These are phyloP conservation scores for Mucor racemosus DNA, from an alignment of 371 early-diverging fungal species.

Conservation along the genomic window DNA sequence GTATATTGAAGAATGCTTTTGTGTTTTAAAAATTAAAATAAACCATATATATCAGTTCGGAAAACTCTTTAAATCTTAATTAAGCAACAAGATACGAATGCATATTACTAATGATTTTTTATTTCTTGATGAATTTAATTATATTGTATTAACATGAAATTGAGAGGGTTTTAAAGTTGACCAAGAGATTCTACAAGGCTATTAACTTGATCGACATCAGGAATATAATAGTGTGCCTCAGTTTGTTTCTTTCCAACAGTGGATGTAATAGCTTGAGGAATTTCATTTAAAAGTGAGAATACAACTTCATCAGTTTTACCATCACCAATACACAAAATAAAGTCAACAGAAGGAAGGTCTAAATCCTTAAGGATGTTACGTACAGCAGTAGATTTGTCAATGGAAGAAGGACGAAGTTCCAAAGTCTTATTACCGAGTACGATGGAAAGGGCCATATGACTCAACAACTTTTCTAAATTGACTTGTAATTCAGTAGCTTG, in stretches of 20 bases:
- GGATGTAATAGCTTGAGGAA: constrained; percentile 72
- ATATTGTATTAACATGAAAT: no score
- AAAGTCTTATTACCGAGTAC: constrained; percentile 93
- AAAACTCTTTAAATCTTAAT: no score
- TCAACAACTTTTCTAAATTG: constrained; percentile 91
- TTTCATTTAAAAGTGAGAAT: constrained; percentile 65
- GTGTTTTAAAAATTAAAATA: no score
- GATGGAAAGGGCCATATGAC: constrained; percentile 92
- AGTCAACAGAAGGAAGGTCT: constrained; percentile 57
- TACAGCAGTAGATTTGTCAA: constrained; percentile 90
- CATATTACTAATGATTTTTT: no score
- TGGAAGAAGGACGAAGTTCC: constrained; percentile 89
- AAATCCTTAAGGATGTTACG: constrained; percentile 88
- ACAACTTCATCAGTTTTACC: constrained; percentile 94
- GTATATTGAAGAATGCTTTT: no score
- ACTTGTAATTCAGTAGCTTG: constrained; percentile 85
- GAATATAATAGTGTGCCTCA: constrained; percentile 87
- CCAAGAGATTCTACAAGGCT: constrained; percentile 59
- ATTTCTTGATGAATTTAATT: no score
- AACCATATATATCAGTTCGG: no score
- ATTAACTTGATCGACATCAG: constrained; percentile 67
- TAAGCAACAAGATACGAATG: no score
- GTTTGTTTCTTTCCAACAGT: constrained; percentile 98
- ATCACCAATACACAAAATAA: constrained; percentile 89
- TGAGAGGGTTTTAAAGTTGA: constrained; percentile 11